These are phyloP conservation scores for Theobroma grandiflorum DNA, from an alignment of 441 rosid genomes.

Conservation along the genomic window DNA sequence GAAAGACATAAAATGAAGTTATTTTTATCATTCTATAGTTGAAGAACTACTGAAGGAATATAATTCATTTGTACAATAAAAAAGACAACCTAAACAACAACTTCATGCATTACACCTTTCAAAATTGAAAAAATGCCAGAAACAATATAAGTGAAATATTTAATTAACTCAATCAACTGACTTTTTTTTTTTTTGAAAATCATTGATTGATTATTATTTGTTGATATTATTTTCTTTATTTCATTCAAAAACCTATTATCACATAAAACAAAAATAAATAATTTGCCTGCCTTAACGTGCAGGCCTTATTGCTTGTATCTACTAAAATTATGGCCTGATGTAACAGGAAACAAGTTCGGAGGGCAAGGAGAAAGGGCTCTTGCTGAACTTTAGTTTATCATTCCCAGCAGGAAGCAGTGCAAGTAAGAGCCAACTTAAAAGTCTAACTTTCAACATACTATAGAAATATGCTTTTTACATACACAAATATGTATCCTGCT, in stretches of 20 bases:
- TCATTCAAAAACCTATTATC: neutral
- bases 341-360: neutral
- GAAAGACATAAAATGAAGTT: neutral
- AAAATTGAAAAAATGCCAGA: neutral
- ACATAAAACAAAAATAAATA: no score
- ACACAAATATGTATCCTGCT: neutral
- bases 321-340: neutral
- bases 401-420: neutral
- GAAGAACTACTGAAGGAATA: constrained; percentile 3
- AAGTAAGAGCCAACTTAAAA: neutral
- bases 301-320: neutral
- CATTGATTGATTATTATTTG: no score
- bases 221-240: no score
- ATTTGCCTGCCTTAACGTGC: neutral
- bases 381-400: no score
- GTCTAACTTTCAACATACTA: neutral
- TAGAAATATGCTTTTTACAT: neutral
- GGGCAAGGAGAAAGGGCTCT: neutral
- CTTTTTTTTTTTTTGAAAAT: no score
- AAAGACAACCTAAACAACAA: neutral
- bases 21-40: constrained; percentile 8
- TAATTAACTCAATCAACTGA: no score
- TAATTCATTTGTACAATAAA: neutral
- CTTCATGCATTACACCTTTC: constrained; percentile 8
- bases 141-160: neutral